Conservation (phyloP, 2,329 filamentous ascomycete genomes). For the Hymenoscyphus occultus region DNA sequence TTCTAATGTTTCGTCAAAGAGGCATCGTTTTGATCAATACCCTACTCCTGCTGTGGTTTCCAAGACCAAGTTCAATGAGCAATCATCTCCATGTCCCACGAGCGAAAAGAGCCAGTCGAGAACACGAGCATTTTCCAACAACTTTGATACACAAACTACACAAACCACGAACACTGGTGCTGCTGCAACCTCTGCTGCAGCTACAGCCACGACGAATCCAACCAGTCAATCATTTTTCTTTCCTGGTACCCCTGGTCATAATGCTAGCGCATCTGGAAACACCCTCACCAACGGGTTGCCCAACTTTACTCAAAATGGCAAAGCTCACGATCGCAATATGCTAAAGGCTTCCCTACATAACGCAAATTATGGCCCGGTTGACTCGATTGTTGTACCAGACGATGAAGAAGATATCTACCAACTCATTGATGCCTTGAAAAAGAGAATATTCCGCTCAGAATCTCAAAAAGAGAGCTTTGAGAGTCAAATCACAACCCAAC, state of each 20-base stretch:
- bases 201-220: slow-evolving; percentile 43
- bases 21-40: slow-evolving; percentile 9
- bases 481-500: slow-evolving; percentile 19
- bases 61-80: background rate
- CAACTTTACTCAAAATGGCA: slow-evolving; percentile 50
- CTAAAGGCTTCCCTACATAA: slow-evolving; percentile 26
- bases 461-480: slow-evolving; percentile 47
- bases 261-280: slow-evolving; percentile 57
- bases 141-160: background rate
- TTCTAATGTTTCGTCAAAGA: slow-evolving; percentile 17
- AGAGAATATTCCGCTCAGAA: slow-evolving; percentile 55
- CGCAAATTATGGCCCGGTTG: slow-evolving; percentile 42
- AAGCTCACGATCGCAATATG: slow-evolving; percentile 53
- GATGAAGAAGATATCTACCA: slow-evolving; percentile 62
- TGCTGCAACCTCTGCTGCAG: slow-evolving; percentile 28
- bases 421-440: slow-evolving; percentile 56
- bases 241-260: slow-evolving; percentile 56
- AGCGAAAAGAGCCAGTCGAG: background rate
- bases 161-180: slow-evolving; percentile 22
- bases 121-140: background rate
- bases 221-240: slow-evolving; percentile 60
- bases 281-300: slow-evolving; percentile 33
- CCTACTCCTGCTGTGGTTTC: background rate
- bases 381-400: slow-evolving; percentile 54
- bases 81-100: background rate